These are phyloP conservation scores for Pseudovirgaria hyperparasitica DNA, from an alignment of 2,329 filamentous ascomycete genomes.

Conservation along the genomic window DNA sequence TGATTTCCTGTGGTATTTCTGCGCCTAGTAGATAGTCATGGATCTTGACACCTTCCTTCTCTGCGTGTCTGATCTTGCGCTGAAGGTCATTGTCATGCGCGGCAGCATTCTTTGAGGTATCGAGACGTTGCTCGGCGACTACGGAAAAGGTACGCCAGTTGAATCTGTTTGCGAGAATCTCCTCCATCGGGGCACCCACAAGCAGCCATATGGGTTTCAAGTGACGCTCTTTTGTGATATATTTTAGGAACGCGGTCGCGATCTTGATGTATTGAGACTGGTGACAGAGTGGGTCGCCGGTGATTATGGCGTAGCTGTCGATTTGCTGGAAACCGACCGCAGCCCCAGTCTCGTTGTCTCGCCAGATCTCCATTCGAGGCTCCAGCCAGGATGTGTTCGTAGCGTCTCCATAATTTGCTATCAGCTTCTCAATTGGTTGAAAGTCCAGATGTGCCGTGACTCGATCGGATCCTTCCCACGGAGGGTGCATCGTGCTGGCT, in stretches of 20 bases:
- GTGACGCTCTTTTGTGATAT: slow-evolving; percentile 55
- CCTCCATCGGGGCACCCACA: slow-evolving; percentile 65
- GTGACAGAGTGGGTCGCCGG: slow-evolving; percentile 81
- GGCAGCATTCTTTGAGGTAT: slow-evolving; percentile 55
- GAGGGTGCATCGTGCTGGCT: slow-evolving; percentile 64
- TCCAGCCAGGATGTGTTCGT: slow-evolving; percentile 92
- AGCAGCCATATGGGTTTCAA: slow-evolving; percentile 83
- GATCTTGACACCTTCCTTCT: slow-evolving; percentile 74
- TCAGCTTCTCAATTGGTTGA: slow-evolving; percentile 71
- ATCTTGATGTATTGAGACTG: slow-evolving; percentile 61
- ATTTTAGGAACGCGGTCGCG: slow-evolving; percentile 61
- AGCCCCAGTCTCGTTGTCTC: slow-evolving; percentile 65
- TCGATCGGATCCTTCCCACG: slow-evolving; percentile 44
- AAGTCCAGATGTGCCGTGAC: slow-evolving; percentile 38
- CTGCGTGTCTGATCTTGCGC: slow-evolving; percentile 67
- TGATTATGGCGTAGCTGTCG: slow-evolving; percentile 68
- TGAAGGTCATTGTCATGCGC: slow-evolving; percentile 53
- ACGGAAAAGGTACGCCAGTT: slow-evolving; percentile 84
- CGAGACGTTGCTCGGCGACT: slow-evolving; percentile 77
- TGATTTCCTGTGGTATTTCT: slow-evolving; percentile 51
- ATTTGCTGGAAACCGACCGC: slow-evolving; percentile 73
- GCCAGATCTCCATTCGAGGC: slow-evolving; percentile 77
- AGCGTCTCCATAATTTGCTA: slow-evolving; percentile 90
- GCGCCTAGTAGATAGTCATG: slow-evolving; percentile 56
- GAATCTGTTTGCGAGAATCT: slow-evolving; percentile 65